Conservation (phyloP, 306 rosid genomes). For the Casuarina glauca region DNA sequence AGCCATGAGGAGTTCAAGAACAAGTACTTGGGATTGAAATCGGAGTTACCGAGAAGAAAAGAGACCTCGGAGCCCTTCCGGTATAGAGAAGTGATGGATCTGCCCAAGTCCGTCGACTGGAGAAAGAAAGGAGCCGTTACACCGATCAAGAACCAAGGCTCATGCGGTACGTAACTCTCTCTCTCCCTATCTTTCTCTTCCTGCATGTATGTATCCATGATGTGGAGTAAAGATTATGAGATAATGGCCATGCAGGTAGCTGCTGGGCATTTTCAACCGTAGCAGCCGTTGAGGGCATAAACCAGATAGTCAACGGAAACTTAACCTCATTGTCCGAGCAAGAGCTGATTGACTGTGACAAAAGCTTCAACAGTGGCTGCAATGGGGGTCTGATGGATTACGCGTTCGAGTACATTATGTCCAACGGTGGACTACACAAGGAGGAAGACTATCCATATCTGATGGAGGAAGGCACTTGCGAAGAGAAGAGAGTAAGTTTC, state of each 20-base stretch:
- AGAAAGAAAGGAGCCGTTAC: slow-evolving; percentile 81
- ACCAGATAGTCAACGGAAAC: slow-evolving; percentile 62
- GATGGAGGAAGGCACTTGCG: slow-evolving; percentile 92
- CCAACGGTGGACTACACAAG: slow-evolving; percentile 62
- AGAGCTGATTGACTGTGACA: slow-evolving; percentile 74
- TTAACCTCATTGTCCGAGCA: slow-evolving; percentile 67
- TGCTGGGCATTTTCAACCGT: slow-evolving; percentile 81
- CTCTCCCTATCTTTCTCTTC: background rate
- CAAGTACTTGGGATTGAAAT: slow-evolving; percentile 52
- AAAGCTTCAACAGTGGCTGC: slow-evolving; percentile 62
- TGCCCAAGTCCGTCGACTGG: slow-evolving; percentile 75
- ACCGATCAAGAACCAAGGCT: slow-evolving; percentile 65
- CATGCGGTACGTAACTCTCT: slow-evolving; percentile 53
- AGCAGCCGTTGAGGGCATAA: slow-evolving; percentile 73
- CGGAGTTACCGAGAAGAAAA: slow-evolving; percentile 27
- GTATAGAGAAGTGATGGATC: slow-evolving; percentile 42
- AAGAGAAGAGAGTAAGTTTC: slow-evolving; percentile 57
- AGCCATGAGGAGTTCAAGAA: slow-evolving; percentile 60
- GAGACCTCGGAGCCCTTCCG: slow-evolving; percentile 43
- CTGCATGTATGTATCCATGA: background rate
- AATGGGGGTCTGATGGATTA: slow-evolving; percentile 83
- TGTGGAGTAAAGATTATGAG: background rate
- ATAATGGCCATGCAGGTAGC: slow-evolving; percentile 47
- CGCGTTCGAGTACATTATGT: slow-evolving; percentile 53
- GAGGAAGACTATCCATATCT: slow-evolving; percentile 79